Conservation (phyloP, 2,329 filamentous ascomycete genomes). For the Esteya vermicola region DNA sequence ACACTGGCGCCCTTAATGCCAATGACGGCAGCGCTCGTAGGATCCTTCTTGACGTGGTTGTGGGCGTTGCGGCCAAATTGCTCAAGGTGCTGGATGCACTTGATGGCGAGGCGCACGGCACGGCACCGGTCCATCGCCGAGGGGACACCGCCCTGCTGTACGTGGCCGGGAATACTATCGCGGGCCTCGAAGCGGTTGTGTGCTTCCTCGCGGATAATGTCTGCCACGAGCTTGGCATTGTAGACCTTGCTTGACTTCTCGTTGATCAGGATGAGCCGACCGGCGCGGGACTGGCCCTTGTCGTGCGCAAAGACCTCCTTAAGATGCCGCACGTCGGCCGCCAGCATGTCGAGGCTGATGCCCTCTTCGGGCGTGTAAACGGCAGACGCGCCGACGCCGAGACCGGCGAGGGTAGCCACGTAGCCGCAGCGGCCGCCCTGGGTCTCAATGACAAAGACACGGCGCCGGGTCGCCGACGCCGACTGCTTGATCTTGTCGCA, state of each 20-base stretch:
- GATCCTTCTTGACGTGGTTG: slow-evolving; percentile 57
- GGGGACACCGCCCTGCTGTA: slow-evolving; percentile 85
- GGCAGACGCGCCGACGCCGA: slow-evolving; percentile 81
- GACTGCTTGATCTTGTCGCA: slow-evolving; percentile 98
- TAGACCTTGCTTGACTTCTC: slow-evolving; percentile 87
- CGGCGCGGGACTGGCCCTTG: slow-evolving; percentile 75
- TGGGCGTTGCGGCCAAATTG: slow-evolving; percentile 51
- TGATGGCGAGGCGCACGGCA: slow-evolving; percentile 82
- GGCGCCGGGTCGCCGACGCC: slow-evolving; percentile 78
- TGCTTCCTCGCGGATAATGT: slow-evolving; percentile 90
- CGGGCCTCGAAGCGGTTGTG: slow-evolving; percentile 85
- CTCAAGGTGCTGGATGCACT: slow-evolving; percentile 87
- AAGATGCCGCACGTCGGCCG: slow-evolving; percentile 76
- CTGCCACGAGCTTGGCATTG: slow-evolving; percentile 81
- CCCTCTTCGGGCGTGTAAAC: slow-evolving; percentile 97
- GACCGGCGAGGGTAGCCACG: slow-evolving; percentile 76
- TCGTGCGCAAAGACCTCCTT: slow-evolving; percentile 76
- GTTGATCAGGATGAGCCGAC: slow-evolving; percentile 91
- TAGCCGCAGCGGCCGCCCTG: slow-evolving; percentile 93
- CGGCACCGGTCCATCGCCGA: slow-evolving; percentile 93
- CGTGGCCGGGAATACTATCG: slow-evolving; percentile 83
- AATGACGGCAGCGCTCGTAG: slow-evolving; percentile 66
- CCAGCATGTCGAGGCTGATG: slow-evolving; percentile 84
- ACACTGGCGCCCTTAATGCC: slow-evolving; percentile 85
- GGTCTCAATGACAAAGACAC: slow-evolving; percentile 96